Percentiles rank a stretch among this genome's conserved stretches.
phyloP scores from a whole-genome alignment of 1,284 basidiomycete species.

The Exobasidium cylindrosporum region DNA sequence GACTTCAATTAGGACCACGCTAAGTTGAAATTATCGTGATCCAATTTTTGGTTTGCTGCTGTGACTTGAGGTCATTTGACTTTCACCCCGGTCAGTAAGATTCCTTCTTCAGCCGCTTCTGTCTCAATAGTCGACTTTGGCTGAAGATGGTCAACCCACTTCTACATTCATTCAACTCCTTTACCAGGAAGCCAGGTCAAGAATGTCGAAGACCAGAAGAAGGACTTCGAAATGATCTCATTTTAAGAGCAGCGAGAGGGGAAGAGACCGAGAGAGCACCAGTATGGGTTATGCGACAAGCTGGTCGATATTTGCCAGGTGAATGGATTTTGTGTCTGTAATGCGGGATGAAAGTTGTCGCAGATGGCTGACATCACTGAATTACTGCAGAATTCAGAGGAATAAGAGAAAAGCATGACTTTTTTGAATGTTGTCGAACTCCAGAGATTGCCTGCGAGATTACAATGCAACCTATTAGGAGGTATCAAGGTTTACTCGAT shows the following conservation, averaged over 20 bases:
- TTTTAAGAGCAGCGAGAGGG: constrained; percentile 82
- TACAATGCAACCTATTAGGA: constrained; percentile 52
- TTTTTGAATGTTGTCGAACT: constrained; percentile 53
- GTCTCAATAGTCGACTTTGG: too few relatives aligned
- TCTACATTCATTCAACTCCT: background rate
- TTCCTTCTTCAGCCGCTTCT: too few relatives aligned
- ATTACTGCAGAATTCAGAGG: constrained; percentile 44
- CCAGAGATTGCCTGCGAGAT: constrained; percentile 53
- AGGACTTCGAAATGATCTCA: constrained; percentile 77
- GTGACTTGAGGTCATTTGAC: too few relatives aligned
- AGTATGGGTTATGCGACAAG: constrained; percentile 99
- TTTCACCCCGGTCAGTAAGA: too few relatives aligned
- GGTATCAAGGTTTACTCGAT: constrained; percentile 50
- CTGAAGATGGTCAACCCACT: background rate
- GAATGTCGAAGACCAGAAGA: constrained; percentile 23
- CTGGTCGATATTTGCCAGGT: constrained; percentile 93
- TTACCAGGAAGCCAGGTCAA: constrained; percentile 7
- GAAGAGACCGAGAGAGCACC: constrained; percentile 86
- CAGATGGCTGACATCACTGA: too few relatives aligned
- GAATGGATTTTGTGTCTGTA: too few relatives aligned
- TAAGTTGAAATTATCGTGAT: too few relatives aligned
- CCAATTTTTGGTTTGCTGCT: too few relatives aligned
- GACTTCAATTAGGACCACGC: too few relatives aligned
- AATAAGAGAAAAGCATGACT: constrained; percentile 51
- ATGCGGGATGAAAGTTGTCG: too few relatives aligned